Base-by-base conservation (phyloP, 192 early-diverging fungal genomes). In the Entrophospora sp. region DNA sequence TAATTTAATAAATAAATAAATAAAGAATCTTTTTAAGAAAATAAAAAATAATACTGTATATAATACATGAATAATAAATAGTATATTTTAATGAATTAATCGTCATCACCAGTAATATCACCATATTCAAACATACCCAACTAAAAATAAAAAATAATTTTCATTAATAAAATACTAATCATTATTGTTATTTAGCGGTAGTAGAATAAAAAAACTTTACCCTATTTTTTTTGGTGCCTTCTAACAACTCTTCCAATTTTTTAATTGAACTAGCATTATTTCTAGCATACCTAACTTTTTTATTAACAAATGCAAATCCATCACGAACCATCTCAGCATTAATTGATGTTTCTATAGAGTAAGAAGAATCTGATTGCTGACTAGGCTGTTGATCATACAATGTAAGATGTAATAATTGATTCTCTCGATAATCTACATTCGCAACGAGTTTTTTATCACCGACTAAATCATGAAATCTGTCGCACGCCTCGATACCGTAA, bases 401-500 rank as follows among this genome's bases (percentile, higher is more conserved):
- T 9, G 86, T 90, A 24, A 90, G 62, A 40, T 84, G 79, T 55
- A 87, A 61, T 6, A 84, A 73, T 31, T 71, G 75, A 57, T 71
- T 75, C 16, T 81, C 70, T 13, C 84, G 78, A 28, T 83, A 81
- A 72, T 91, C 89, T 34, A 91, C 76, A 52, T 87, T 86, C 36
- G 86, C 89, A 1, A 91, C 89, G 24, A 91, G 74, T 69, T 83
- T 81, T 27, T 79, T 82, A 49, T 71, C 77, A 56, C 73, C 77
- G 13, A 84, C 80, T 22, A 89, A 63, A 30, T 89, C 86, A 5
- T 85, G 81, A 65, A 96, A 78, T 6, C 77, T 72, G 18, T 88
- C 89, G 53, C 76, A 79, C 5, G 90, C 85, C 18, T 91, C 93
- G 13, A 77, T 44, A 5, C 84, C 89, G 69, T 91, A 95, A 51